Percentiles rank a stretch among this genome's conserved stretches.
phyloP scores from a whole-genome alignment of 352 stramenopile species.

The Globisporangium paddicum region DNA sequence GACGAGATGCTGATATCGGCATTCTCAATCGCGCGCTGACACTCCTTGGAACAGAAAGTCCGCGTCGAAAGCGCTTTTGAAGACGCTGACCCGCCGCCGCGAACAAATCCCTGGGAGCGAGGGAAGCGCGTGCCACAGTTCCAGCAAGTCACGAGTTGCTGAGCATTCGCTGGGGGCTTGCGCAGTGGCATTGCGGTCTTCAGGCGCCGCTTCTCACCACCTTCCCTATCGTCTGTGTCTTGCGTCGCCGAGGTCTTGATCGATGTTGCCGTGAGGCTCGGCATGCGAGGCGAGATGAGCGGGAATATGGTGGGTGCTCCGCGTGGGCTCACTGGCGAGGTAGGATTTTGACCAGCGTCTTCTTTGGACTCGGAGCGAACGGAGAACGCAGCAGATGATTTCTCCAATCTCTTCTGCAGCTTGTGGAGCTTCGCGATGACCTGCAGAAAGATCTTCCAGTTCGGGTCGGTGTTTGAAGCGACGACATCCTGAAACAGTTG shows the following conservation, averaged over 20 bases:
- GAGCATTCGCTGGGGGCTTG: conserved; percentile 23
- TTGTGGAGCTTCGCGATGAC: conserved; percentile 37
- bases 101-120: conserved; percentile 17
- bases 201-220: conserved; percentile 8
- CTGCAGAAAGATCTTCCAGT: conserved; percentile 46
- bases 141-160: conserved; percentile 51
- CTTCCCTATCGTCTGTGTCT: neutral
- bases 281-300: conserved; percentile 23
- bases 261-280: conserved; percentile 3
- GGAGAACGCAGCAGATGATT: neutral
- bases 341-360: neutral
- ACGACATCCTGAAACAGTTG: conserved; percentile 33
- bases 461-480: conserved; percentile 24
- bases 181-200: conserved; percentile 16
- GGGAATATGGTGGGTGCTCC: conserved; percentile 16
- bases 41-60: conserved; percentile 36
- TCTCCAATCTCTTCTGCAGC: conserved; percentile 34
- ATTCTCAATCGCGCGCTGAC: conserved; percentile 30
- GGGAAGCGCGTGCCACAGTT: conserved; percentile 57
- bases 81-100: conserved; percentile 5
- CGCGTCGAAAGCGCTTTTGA: conserved; percentile 20
- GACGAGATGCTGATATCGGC: conserved; percentile 38
- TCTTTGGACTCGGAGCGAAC: conserved; percentile 4
- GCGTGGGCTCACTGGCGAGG: neutral
- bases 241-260: conserved; percentile 2